phyloP scores from a whole-genome alignment of 179 eudicot species.

The Silene vulgaris region DNA sequence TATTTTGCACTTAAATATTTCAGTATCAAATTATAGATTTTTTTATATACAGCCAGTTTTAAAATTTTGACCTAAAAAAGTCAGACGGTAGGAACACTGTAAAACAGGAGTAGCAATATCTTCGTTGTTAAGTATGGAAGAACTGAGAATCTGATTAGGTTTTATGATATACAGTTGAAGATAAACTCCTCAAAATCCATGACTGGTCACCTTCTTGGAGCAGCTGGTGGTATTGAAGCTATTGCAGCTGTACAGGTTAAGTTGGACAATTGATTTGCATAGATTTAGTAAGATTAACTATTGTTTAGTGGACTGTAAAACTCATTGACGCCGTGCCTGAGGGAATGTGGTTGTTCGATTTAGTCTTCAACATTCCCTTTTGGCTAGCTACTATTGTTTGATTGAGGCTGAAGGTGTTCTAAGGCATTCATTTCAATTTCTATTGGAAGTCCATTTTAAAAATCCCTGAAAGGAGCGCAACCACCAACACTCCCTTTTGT shows the following conservation, averaged over 20 bases:
- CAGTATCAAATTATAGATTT: not conserved
- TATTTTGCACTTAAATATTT: not conserved
- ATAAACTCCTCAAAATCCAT: constrained; percentile 90
- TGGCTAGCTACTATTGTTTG: not conserved
- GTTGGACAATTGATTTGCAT: not conserved
- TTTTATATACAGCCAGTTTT: not conserved
- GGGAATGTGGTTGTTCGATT: not conserved
- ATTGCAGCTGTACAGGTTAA: constrained; percentile 90
- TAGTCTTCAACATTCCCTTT: not conserved
- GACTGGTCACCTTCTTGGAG: constrained; percentile 96
- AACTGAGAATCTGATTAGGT: not conserved
- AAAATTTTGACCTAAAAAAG: not conserved
- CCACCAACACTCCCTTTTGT: not conserved
- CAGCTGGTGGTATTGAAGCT: constrained; percentile 97
- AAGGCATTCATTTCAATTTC: not conserved
- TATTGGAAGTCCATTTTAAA: not conserved
- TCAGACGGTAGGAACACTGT: not conserved
- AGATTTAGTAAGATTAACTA: not conserved
- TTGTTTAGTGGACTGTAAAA: not conserved
- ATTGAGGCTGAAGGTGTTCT: not conserved
- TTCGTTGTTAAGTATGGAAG: not conserved
- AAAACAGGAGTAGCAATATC: not conserved
- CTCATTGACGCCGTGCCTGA: not conserved
- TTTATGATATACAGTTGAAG: constrained; percentile 45
- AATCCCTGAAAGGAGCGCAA: not conserved